Base-by-base conservation (phyloP, 148 eudicot species). In the Mesembryanthemum crystallinum region DNA sequence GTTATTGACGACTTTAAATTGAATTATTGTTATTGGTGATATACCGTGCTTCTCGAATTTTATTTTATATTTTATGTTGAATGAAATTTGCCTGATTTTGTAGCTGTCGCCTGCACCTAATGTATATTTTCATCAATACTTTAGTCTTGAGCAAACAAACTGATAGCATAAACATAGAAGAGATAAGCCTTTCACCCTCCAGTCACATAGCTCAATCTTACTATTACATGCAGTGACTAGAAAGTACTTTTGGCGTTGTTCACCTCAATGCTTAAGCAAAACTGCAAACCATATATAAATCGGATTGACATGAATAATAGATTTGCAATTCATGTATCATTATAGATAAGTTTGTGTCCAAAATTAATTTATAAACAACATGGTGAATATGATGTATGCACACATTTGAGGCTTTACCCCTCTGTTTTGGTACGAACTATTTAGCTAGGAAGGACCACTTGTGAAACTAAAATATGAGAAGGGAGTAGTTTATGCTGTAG, bases 321-420 rank as follows among this genome's bases (percentile, higher is more conserved):
- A 47, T 47, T 8, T 47, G 9, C 43, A 39, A 5, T 9, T 12
- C 52, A 14, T 47, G 14, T 12, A 47, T 47, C 17, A 47, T 47
- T n/a, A n/a, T 11, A 47, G 52, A 35, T 10, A 35, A 11, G 21
- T n/a, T 21, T 37, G 43, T 25, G 12, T 39, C 49, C 49, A 39
- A 23, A 66, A 1, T 66, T 21, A 21, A 18, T 17, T 7, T 21
- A 15, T 5, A n/a, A n/a, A 3, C 29, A 7, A 66, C 49, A 10
- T 66, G 28, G 42, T 37, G 70, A 39, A 47, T 23, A 66, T 23
- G 70, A n/a, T 66, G 70, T 39, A 13, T 66, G 20, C n/a, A 21
- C n/a, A 13, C 7, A 5, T 4, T 35, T 30, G n/a, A 2, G 18
- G 5, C 27, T 43, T 27, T 11, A 32, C 27, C 17, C 32, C 17